phyloP scores from a whole-genome alignment of 2,329 filamentous ascomycete species.

The Torrubiellomyces zombiae region DNA sequence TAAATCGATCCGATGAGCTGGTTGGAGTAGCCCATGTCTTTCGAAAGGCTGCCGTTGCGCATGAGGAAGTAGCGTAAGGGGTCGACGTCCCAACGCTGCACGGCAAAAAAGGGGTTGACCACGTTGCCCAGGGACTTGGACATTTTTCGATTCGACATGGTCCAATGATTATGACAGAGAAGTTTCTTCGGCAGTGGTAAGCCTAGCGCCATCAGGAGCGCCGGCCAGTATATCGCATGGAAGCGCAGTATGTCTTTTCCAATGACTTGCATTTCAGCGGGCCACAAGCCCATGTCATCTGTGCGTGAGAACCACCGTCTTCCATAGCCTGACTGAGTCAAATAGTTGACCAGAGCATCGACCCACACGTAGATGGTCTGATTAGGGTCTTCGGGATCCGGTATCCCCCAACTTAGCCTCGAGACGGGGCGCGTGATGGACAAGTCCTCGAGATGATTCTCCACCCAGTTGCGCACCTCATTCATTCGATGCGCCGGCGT shows the following conservation, averaged over 20 bases:
- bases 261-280: slow-evolving; percentile 79
- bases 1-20: slow-evolving; percentile 57
- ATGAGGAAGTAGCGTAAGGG: slow-evolving; percentile 80
- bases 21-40: slow-evolving; percentile 81
- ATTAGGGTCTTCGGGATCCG: slow-evolving; percentile 62
- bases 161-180: slow-evolving; percentile 90
- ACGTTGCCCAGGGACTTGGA: slow-evolving; percentile 91
- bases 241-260: slow-evolving; percentile 96
- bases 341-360: slow-evolving; percentile 86
- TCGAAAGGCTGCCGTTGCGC: slow-evolving; percentile 56
- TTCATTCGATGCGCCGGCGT: slow-evolving; percentile 55
- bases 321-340: slow-evolving; percentile 68
- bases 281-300: slow-evolving; percentile 56
- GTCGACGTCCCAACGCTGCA: slow-evolving; percentile 79
- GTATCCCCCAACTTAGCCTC: slow-evolving; percentile 74
- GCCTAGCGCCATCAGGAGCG: slow-evolving; percentile 76
- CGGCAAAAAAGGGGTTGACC: slow-evolving; percentile 82
- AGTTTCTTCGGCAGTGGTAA: slow-evolving; percentile 65
- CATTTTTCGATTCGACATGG: slow-evolving; percentile 83
- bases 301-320: slow-evolving; percentile 44
- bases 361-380: slow-evolving; percentile 99
- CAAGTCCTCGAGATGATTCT: slow-evolving; percentile 64
- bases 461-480: slow-evolving; percentile 64
- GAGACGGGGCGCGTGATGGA: slow-evolving; percentile 72
- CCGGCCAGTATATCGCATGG: slow-evolving; percentile 96